phyloP scores from a whole-genome alignment of 495 filamentous ascomycete genomes.

The Hypoxylon fuscum region DNA sequence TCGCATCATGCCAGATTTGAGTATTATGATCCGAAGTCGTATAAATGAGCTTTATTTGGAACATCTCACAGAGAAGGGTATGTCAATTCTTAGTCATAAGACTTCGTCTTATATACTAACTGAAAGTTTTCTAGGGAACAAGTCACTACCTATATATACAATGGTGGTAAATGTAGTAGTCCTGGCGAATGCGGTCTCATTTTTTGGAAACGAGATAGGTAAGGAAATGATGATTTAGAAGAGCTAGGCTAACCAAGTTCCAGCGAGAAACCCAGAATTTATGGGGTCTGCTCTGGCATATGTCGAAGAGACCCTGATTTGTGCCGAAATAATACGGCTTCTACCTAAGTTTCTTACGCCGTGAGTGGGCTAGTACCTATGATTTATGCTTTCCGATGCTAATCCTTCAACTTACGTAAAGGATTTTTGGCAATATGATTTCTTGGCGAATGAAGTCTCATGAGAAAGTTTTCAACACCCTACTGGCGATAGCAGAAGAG shows the following conservation, averaged over 20 bases:
- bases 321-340: conserved; percentile 31
- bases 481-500: conserved; percentile 24
- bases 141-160: conserved; percentile 7
- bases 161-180: conserved; percentile 16
- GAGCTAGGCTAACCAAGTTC: neutral
- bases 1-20: conserved; percentile 24
- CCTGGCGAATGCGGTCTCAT: conserved; percentile 19
- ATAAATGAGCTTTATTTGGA: conserved; percentile 4
- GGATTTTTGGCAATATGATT: neutral
- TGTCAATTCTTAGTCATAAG: neutral
- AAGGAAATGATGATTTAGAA: neutral
- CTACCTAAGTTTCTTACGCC: conserved; percentile 7
- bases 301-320: conserved; percentile 29
- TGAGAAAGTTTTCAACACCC: conserved; percentile 13
- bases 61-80: conserved; percentile 20
- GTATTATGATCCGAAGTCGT: neutral
- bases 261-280: conserved; percentile 33
- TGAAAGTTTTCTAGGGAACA: neutral
- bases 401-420: too few relatives aligned
- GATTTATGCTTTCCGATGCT: neutral
- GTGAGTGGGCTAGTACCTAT: conserved; percentile 15
- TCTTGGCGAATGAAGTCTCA: conserved; percentile 9
- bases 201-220: conserved; percentile 32
- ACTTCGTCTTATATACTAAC: neutral
- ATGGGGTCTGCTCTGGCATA: conserved; percentile 24